Conservation (phyloP, 495 filamentous ascomycete species). For the Parathielavia hyrcaniae region DNA sequence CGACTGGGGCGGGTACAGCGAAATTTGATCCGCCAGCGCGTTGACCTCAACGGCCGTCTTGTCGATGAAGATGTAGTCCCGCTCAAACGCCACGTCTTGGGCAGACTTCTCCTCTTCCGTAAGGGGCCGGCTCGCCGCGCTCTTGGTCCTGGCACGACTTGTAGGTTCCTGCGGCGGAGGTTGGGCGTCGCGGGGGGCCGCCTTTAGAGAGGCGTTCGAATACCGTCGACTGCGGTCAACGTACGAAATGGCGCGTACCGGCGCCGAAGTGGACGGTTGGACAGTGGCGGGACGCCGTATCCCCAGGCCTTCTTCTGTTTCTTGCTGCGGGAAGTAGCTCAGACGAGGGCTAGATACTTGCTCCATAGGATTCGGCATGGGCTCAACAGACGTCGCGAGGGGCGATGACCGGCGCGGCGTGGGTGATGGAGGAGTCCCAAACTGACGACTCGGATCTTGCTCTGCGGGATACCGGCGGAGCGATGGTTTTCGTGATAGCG, state of each 20-base stretch:
- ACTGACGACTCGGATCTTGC: constrained; percentile 29
- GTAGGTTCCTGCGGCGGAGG: constrained; percentile 13
- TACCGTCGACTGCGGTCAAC: constrained; percentile 33
- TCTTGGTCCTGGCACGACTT: constrained; percentile 17
- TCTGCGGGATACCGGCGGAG: constrained; percentile 27
- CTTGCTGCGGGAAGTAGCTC: constrained; percentile 35
- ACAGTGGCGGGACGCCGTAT: constrained; percentile 36
- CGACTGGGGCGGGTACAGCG: constrained; percentile 58
- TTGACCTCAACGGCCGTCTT: constrained; percentile 94
- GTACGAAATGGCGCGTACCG: constrained; percentile 29
- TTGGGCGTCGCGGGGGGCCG: constrained; percentile 19
- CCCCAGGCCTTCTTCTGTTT: constrained; percentile 40
- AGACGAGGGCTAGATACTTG: constrained; percentile 16
- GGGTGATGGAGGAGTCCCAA: constrained; percentile 31
- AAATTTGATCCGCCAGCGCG: constrained; percentile 91
- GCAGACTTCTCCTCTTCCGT: constrained; percentile 68
- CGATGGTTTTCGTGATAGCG: constrained; percentile 21
- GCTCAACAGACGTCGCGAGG: constrained; percentile 35
- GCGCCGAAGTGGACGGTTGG: constrained; percentile 38
- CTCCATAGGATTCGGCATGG: constrained; percentile 29
- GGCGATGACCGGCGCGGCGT: constrained; percentile 36
- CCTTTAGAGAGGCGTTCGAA: constrained; percentile 35
- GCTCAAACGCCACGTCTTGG: constrained; percentile 81
- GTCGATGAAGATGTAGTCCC: constrained; percentile 93
- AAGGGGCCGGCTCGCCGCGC: constrained; percentile 31